Percentiles rank a stretch among this genome's conserved stretches.
Conservation (phyloP, 768 basidiomycete genomes). For the Hypsizygus marmoreus region DNA sequence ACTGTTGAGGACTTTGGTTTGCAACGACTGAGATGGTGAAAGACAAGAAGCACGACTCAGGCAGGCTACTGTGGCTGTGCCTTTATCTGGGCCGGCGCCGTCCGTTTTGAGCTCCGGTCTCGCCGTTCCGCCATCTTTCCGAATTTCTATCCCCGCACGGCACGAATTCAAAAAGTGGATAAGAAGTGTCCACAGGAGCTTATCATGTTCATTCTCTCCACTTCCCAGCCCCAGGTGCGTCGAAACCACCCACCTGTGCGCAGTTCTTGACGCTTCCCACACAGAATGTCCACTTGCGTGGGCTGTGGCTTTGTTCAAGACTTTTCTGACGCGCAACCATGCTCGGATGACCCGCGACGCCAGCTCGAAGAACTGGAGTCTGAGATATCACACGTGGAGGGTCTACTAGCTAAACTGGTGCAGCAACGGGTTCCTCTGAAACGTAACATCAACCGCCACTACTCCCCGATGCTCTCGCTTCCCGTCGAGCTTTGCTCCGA, state of each 20-base stretch:
- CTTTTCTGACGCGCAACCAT: constrained; percentile 1
- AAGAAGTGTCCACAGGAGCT: constrained; percentile 3
- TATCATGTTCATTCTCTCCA: constrained; percentile 3
- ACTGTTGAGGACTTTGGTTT: too few relatives aligned
- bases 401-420: constrained; percentile 13
- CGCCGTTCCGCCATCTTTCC: too few relatives aligned
- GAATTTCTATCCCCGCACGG: constrained; percentile 15
- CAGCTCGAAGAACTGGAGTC: constrained; percentile 17
- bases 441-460: constrained; percentile 17
- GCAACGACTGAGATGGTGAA: constrained; percentile 14
- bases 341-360: constrained; percentile 13
- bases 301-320: not conserved
- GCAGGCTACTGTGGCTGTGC: constrained; percentile 16
- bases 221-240: not conserved
- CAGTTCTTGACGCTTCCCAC: not conserved
- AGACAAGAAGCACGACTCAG: not conserved
- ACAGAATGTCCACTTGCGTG: constrained; percentile 2
- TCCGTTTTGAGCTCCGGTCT: too few relatives aligned
- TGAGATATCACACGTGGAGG: constrained; percentile 13
- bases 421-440: constrained; percentile 17
- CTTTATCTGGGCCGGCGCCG: constrained; percentile 17
- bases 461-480: constrained; percentile 17
- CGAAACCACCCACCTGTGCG: not conserved
- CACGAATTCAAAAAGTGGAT: constrained; percentile 5
- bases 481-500: constrained; percentile 21